These are phyloP conservation scores for Nakazawaea ishiwadae DNA, from an alignment of 805 yeast genomes.

Conservation along the genomic window DNA sequence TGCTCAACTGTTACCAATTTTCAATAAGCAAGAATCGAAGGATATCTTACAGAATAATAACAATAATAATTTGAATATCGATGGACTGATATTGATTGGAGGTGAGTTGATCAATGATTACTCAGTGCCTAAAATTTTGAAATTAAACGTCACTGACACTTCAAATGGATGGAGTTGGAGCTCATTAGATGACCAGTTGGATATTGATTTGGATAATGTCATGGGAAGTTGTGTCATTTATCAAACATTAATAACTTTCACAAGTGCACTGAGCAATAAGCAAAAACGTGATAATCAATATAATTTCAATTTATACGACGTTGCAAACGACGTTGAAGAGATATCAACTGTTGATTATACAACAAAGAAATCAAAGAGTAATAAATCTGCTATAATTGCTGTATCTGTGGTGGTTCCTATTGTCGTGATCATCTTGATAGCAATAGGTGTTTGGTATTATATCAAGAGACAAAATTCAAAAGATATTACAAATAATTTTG, in stretches of 20 bases:
- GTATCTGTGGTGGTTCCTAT: slow-evolving; percentile 30
- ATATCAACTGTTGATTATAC: slow-evolving; percentile 29
- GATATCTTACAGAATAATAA: slow-evolving; percentile 16
- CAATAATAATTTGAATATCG: slow-evolving; percentile 27
- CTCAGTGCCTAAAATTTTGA: slow-evolving; percentile 39
- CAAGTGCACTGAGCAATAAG: neutral
- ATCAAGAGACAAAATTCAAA: slow-evolving; percentile 21
- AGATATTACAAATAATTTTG: slow-evolving; percentile 20
- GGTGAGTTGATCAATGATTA: slow-evolving; percentile 41
- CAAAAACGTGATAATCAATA: slow-evolving; percentile 24
- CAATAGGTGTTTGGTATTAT: slow-evolving; percentile 12
- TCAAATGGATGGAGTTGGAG: slow-evolving; percentile 40
- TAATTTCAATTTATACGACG: slow-evolving; percentile 35
- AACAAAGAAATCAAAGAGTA: slow-evolving; percentile 6
- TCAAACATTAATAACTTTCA: slow-evolving; percentile 42
- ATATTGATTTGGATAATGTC: slow-evolving; percentile 23
- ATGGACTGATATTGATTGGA: slow-evolving; percentile 52
- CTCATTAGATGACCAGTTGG: slow-evolving; percentile 23
- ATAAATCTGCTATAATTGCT: slow-evolving; percentile 34
- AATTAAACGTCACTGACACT: slow-evolving; percentile 29
- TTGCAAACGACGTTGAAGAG: slow-evolving; percentile 26
- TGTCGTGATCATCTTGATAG: slow-evolving; percentile 23
- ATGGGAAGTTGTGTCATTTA: slow-evolving; percentile 50
- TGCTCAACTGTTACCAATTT: slow-evolving; percentile 53
- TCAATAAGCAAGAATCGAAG: slow-evolving; percentile 24